Base-by-base conservation (phyloP, 257 asterid species). In the Thymus mandschuricus region DNA sequence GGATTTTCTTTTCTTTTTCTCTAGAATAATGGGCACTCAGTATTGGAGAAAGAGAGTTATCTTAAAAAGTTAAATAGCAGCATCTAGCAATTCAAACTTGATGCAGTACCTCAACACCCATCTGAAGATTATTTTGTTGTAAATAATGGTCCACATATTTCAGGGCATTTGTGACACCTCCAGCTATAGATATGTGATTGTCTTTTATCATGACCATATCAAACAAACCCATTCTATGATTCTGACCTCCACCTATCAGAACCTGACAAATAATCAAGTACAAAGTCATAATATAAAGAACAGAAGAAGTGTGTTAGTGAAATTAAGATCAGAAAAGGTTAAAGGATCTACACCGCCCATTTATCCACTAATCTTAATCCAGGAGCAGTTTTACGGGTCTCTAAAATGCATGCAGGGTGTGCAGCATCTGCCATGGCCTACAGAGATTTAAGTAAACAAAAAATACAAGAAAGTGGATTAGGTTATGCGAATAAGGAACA, bases 361-460 rank as follows among this genome's bases (percentile, higher is more conserved):
- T 95, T 95, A 77, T 95, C 99, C 89, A 92, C 92, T 86, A 92
- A 78, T 69, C 99, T 93, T 75, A 95, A 86, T 74, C 92, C 96
- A 12, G 98, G 98, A 74, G 98, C 99, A 41, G 98, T 95, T 85
- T 95, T 95, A 73, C 99, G 86, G 12, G 97, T 95, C 82, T 95
- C 99, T 70, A 95, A 77, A 71, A 92, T 85, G 76, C 38, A 80
- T 64, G 99, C 98, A 61, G 97, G 99, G 44, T 58, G 50, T 51
- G 99, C 99, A 83, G 99, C 98, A 78, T 80, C 90, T 59, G 99
- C 94, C 98, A 95, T 92, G 68, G 96, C 98, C 99, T 92, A 79
- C 73, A 69, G 52, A 75, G 48, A 52, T 0, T 38, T 0, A 38
- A 13, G 21, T 46, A 3, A 66, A 60, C 35, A 60, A 72, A 55